phyloP scores from a whole-genome alignment of 805 yeast genomes.

The Cyberlindnera maclurae region DNA sequence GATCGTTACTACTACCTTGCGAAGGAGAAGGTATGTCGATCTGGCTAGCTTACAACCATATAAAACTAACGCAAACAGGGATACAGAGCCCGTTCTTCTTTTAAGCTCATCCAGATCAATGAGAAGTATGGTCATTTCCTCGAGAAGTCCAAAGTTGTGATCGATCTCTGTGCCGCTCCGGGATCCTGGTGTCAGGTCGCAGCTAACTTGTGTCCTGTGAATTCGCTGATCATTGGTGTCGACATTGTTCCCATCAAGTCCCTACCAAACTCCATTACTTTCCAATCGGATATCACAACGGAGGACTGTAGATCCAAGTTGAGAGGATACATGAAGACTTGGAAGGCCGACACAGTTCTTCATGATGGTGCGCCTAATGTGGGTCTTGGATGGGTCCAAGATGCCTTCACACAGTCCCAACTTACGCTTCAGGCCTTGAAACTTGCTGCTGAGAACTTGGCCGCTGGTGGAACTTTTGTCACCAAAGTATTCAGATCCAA shows the following conservation, averaged over 20 bases:
- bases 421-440: slow-evolving; percentile 89
- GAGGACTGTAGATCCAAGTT: slow-evolving; percentile 94
- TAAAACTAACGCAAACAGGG: slow-evolving; percentile 38
- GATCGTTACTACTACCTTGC: slow-evolving; percentile 95
- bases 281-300: slow-evolving; percentile 95
- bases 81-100: slow-evolving; percentile 97
- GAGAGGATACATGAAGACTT: slow-evolving; percentile 94
- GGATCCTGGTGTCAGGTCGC: slow-evolving; percentile 99
- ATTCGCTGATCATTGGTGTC: slow-evolving; percentile 94
- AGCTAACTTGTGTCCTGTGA: slow-evolving; percentile 83
- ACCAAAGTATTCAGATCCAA: slow-evolving; percentile 98
- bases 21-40: slow-evolving; percentile 64
- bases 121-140: slow-evolving; percentile 94
- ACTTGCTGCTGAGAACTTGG: slow-evolving; percentile 87
- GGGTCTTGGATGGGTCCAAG: slow-evolving; percentile 99
- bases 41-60: background rate
- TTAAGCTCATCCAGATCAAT: slow-evolving; percentile 89
- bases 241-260: slow-evolving; percentile 97
- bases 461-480: slow-evolving; percentile 90
- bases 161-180: slow-evolving; percentile 98
- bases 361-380: slow-evolving; percentile 99
- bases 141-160: slow-evolving; percentile 90
- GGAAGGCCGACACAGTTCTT: slow-evolving; percentile 97
- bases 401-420: slow-evolving; percentile 97
- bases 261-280: slow-evolving; percentile 89